Evolutionary conservation across 2,329 filamentous ascomycete genomes (phyloP), one percentile per base, ranked within the genome.

Genomic region (Paradendryphiella salina): DNA sequence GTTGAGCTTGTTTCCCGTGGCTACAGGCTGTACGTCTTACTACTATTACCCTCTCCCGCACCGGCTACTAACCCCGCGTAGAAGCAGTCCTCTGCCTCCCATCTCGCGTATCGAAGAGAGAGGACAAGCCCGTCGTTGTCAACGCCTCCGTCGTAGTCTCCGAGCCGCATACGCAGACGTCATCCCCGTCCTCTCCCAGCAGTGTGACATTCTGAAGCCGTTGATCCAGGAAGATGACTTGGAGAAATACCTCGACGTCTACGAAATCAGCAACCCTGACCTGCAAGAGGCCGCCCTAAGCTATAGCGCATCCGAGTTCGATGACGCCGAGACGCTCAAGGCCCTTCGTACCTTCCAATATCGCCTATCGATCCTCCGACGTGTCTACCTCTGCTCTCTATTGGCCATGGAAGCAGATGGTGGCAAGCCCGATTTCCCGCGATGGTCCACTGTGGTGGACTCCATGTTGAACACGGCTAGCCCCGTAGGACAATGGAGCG

Each of bases 1-100:
- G 91, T 96, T n/a, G 92, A 96, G 75, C 80, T 96, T 26, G 91
- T 96, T 20, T 95, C 92, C 23, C 85, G 92, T 61, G 92, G 92
- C 17, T 96, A 96, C 73, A 82, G 89, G 75, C 80, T 96, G 85
- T 90, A 74, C 72, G 85, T 76, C 40, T 15, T 21, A n/a, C 37
- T 46, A 47, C 37, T 46, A 47, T 41, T 48, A 49, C 39, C 51
- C 13, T 42, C 11, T 15, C 15, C 11, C 10, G n/a, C 28, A 17
- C 28, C 20, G 38, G 66, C 56, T 61, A 55, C 60, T 65, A 53
- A 73, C 64, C 46, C 32, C 52, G 11, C 33, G 46, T 64, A 95
- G 90, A 75, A 96, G 90, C 78, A 87, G 85, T 13, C 93, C 92
- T 18, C 76, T 97, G 29, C 93, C 94, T 5, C 94, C 94, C n/a